Evolutionary conservation across 2,329 filamentous ascomycete genomes (phyloP), one percentile per base, ranked within the genome.

Genomic region (Botrytis byssoidea): DNA sequence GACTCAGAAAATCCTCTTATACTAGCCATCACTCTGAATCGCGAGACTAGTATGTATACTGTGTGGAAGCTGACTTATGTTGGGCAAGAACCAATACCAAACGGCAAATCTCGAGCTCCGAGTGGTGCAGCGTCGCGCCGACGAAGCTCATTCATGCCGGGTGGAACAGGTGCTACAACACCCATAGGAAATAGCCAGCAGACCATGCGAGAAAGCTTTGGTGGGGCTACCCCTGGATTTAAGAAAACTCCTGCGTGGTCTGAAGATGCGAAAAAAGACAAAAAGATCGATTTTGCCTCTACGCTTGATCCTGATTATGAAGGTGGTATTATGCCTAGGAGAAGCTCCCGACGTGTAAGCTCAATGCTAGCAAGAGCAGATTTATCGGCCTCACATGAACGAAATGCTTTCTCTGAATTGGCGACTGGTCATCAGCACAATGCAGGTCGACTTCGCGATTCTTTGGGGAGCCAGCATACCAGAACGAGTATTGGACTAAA

Each of bases 291-390:
- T 76, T 85, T 93, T 61, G 91, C 91, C 4, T 87, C 91, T 4
- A 89, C 91, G 0, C 83, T 95, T n/a, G 92, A 93, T 72, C 88
- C 92, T 60, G 92, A 94, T 73, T 87, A 87, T 70, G 85, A 87
- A 72, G 85, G 84, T 18, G 80, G 82, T n/a, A 85, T 86, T 25
- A 85, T 85, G 20, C 86, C 86, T 0, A 84, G 89, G 70, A 85
- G 89, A 74, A 89, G 89, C 75, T 91, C 89, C 29, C 90, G 96
- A 61, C 89, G 96, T 69, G 92, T 98, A 40, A 99, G 96, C 84
- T 98, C 95, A 25, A 88, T 97, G 83, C 86, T 98, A 71, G 95
- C 95, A 25, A 88, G 95, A 79, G 92, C 93, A 46, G 95, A 98
- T 80, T 85, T 98, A 32, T 95, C 93, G 0, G 91, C 93, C 16